These are phyloP conservation scores for Aspergillus neoniger DNA, from an alignment of 2,329 filamentous ascomycete species.

Conservation along the genomic window DNA sequence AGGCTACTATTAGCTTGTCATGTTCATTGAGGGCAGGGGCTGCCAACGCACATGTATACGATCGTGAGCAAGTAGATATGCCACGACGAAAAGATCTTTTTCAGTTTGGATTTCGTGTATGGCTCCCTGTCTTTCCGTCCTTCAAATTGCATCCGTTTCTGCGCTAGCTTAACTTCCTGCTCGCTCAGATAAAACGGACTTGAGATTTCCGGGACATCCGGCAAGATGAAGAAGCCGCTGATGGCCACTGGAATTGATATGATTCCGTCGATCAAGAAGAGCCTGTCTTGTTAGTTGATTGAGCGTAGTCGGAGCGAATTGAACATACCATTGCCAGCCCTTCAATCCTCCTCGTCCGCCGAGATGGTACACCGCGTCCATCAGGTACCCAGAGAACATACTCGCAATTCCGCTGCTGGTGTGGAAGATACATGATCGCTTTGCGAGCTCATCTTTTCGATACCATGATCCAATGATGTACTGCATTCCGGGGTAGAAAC, in stretches of 20 bases:
- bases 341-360: conserved; percentile 50
- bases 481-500: conserved; percentile 56
- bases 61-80: conserved; percentile 62
- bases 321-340: conserved; percentile 54
- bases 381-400: conserved; percentile 56
- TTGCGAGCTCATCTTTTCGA: conserved; percentile 53
- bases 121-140: conserved; percentile 48
- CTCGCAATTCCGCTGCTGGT: conserved; percentile 47
- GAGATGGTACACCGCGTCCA: conserved; percentile 55
- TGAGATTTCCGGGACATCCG: conserved; percentile 55
- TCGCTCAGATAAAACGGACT: conserved; percentile 52
- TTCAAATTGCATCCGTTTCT: conserved; percentile 54
- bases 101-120: conserved; percentile 56
- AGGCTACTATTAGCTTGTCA: neutral
- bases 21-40: neutral
- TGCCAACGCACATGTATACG: conserved; percentile 54
- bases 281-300: conserved; percentile 29
- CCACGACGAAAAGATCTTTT: conserved; percentile 65
- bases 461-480: conserved; percentile 58
- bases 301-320: neutral
- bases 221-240: conserved; percentile 51
- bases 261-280: conserved; percentile 57
- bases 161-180: conserved; percentile 49
- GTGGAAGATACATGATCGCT: conserved; percentile 56
- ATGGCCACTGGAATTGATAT: conserved; percentile 57